phyloP scores from a whole-genome alignment of 768 basidiomycete species.

The Boletus pseudopeckii region DNA sequence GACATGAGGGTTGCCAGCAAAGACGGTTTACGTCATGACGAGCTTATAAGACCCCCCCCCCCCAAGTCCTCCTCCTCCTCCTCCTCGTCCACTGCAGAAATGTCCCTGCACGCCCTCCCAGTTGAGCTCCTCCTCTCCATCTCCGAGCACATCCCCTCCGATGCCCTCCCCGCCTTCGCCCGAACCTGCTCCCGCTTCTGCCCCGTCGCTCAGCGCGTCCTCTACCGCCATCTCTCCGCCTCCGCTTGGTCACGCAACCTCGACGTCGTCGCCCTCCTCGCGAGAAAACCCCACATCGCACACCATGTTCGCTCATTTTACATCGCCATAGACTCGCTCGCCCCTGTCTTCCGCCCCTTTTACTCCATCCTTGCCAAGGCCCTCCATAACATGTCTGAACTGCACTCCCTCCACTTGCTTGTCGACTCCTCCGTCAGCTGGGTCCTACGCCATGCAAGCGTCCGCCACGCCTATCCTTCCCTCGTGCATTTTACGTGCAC shows the following conservation, averaged over 20 bases:
- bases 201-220: slow-evolving; percentile 52
- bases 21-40: slow-evolving; percentile 18
- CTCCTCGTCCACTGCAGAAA: slow-evolving; percentile 10
- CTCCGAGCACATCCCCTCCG: slow-evolving; percentile 33
- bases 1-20: slow-evolving; percentile 4
- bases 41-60: neutral
- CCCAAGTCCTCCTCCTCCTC: neutral
- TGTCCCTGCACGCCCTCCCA: slow-evolving; percentile 52
- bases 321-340: slow-evolving; percentile 45
- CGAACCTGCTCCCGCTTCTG: slow-evolving; percentile 40
- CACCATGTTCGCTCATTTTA: slow-evolving; percentile 59
- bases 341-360: slow-evolving; percentile 43
- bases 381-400: slow-evolving; percentile 57
- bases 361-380: slow-evolving; percentile 50
- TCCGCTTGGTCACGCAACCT: slow-evolving; percentile 45
- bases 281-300: slow-evolving; percentile 54
- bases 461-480: slow-evolving; percentile 37
- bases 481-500: slow-evolving; percentile 58
- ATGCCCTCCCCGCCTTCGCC: slow-evolving; percentile 49
- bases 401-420: slow-evolving; percentile 49
- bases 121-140: slow-evolving; percentile 60
- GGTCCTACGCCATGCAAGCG: slow-evolving; percentile 40
- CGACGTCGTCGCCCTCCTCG: slow-evolving; percentile 52
- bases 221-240: slow-evolving; percentile 58
- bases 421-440: slow-evolving; percentile 51